Evolutionary conservation across 805 yeast genomes (phyloP).

Genomic region (Clavispora carvajalis): DNA sequence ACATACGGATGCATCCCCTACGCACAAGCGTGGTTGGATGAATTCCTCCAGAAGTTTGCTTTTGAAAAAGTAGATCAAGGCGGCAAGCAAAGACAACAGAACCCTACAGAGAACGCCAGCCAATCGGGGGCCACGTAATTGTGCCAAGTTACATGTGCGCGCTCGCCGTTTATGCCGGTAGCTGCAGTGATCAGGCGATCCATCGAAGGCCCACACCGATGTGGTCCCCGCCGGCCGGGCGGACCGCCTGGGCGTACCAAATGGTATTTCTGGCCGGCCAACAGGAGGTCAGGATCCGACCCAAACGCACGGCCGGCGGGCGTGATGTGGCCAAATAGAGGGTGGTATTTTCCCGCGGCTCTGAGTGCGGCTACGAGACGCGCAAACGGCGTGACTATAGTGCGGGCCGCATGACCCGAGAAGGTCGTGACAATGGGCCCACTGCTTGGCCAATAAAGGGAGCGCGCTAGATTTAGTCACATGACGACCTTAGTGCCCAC

Average conservation of each 20-base stretch:
- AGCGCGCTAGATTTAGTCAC: slow-evolving; percentile 26
- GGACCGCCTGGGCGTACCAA: slow-evolving; percentile 14
- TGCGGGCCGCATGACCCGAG: slow-evolving; percentile 37
- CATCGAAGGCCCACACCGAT: slow-evolving; percentile 14
- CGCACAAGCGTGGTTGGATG: too few species aligned
- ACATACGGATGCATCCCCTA: too few species aligned
- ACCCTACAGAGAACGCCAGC: too few species aligned
- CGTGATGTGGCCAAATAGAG: slow-evolving; percentile 33
- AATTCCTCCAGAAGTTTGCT: too few species aligned
- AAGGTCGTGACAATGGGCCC: slow-evolving; percentile 33
- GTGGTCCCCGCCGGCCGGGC: slow-evolving; percentile 17
- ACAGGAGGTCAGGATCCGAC: slow-evolving; percentile 24
- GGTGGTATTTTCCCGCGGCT: slow-evolving; percentile 15
- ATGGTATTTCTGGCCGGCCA: slow-evolving; percentile 32
- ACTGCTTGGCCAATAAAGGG: slow-evolving; percentile 16
- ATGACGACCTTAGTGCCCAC: slow-evolving; percentile 50
- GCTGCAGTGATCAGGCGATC: too few species aligned
- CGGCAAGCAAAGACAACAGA: too few species aligned
- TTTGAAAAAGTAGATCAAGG: too few species aligned
- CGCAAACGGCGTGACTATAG: slow-evolving; percentile 31
- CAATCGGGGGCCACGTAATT: too few species aligned
- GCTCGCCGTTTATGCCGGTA: too few species aligned
- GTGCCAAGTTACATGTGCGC: too few species aligned
- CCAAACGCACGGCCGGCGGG: slow-evolving; percentile 25
- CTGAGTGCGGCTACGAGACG: slow-evolving; percentile 11